Conservation (phyloP, 1,139 yeast species). For the Waltiozyma solani region DNA sequence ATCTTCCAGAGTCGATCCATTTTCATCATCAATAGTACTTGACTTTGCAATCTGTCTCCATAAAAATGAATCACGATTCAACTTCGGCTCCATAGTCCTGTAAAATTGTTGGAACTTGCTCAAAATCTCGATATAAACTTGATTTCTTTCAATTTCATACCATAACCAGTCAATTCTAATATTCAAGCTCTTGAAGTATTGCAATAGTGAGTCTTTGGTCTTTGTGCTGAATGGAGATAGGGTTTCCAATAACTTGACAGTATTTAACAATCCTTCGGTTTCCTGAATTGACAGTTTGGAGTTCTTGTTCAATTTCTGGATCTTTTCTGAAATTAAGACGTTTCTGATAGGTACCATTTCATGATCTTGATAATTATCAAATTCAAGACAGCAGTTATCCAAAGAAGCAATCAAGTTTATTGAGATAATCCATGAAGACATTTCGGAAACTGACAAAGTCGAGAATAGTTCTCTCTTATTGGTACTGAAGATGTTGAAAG, state of each 20-base stretch:
- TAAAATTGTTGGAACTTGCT: conserved; percentile 7
- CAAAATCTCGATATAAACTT: conserved; percentile 31
- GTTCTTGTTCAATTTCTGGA: conserved; percentile 24
- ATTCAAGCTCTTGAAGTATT: conserved; percentile 35
- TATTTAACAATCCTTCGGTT: conserved; percentile 27
- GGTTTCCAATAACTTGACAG: conserved; percentile 29
- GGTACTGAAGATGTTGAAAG: conserved; percentile 28
- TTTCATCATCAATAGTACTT: conserved; percentile 9
- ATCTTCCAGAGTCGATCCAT: conserved; percentile 15
- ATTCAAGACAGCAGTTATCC: conserved; percentile 28
- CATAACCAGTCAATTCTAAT: conserved; percentile 45
- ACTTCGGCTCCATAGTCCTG: neutral
- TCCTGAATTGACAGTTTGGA: conserved; percentile 24
- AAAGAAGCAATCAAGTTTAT: conserved; percentile 47
- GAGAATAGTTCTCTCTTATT: conserved; percentile 25
- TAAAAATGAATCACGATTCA: neutral
- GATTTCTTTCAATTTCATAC: conserved; percentile 37
- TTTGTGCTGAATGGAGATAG: conserved; percentile 43
- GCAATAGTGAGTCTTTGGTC: conserved; percentile 37
- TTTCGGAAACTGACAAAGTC: conserved; percentile 26
- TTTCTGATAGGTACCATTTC: conserved; percentile 20
- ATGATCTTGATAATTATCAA: conserved; percentile 3
- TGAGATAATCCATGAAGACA: conserved; percentile 43
- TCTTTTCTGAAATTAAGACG: conserved; percentile 18
- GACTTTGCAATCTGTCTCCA: neutral